Percentiles rank a stretch among this genome's conserved stretches.
Conservation (phyloP, 2,329 filamentous ascomycete species). For the Cladosporium sp. region DNA sequence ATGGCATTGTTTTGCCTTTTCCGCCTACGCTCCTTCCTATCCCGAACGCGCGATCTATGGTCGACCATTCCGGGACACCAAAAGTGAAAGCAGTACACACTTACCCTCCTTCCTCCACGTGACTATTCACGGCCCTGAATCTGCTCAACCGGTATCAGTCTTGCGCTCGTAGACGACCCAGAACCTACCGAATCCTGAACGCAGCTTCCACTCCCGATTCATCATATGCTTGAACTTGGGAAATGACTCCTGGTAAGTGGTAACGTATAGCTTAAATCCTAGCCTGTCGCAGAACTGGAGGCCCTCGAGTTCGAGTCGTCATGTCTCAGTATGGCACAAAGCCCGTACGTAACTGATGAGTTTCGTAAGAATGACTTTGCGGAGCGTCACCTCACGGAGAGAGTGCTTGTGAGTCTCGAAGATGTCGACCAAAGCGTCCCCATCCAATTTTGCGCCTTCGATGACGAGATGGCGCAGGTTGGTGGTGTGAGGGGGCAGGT, state of each 20-base stretch:
- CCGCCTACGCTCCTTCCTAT: too few relatives aligned
- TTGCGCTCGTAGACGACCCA: neutral
- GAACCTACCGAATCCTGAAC: neutral
- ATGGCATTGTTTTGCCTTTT: neutral
- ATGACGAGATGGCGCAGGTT: neutral
- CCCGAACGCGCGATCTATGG: too few relatives aligned
- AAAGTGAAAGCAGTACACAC: neutral
- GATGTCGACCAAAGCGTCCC: neutral
- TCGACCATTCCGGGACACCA: neutral
- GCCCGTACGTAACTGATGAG: neutral
- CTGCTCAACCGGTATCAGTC: neutral
- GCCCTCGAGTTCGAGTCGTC: neutral
- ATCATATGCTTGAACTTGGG: neutral
- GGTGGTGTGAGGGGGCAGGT: neutral
- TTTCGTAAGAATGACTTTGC: neutral
- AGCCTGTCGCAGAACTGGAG: neutral
- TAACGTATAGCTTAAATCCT: too few relatives aligned
- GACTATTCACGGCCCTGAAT: too few relatives aligned
- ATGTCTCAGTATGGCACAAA: neutral
- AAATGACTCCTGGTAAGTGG: neutral
- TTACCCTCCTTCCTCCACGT: too few relatives aligned
- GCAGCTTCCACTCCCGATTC: neutral
- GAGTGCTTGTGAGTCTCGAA: neutral
- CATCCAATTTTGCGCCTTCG: neutral
- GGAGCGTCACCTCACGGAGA: neutral